Conservation (phyloP, 1,284 basidiomycete genomes). For the Microbotryum lychnidis-dioicae region DNA sequence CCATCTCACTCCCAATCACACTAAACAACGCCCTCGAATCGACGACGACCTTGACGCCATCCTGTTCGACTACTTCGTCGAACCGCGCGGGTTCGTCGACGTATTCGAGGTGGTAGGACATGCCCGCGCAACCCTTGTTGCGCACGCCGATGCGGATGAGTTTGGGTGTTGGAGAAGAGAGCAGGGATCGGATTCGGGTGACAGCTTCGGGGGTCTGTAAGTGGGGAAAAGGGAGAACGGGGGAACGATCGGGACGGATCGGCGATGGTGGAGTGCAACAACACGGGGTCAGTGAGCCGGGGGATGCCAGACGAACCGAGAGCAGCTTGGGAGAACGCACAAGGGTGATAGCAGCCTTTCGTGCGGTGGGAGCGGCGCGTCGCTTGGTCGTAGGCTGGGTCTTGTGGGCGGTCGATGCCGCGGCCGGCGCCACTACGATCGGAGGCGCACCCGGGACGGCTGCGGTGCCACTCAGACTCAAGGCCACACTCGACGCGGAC, state of each 20-base stretch:
- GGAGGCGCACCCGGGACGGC: too few relatives aligned
- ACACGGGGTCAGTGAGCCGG: neutral
- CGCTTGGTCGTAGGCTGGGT: too few relatives aligned
- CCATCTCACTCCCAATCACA: slow-evolving; percentile 98
- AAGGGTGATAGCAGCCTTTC: slow-evolving; percentile 73
- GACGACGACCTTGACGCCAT: slow-evolving; percentile 85
- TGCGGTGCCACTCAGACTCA: too few relatives aligned
- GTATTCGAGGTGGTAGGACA: slow-evolving; percentile 96
- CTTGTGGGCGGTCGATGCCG: too few relatives aligned
- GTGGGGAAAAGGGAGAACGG: neutral
- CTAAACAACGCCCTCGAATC: slow-evolving; percentile 96
- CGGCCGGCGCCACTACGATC: too few relatives aligned
- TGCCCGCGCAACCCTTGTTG: slow-evolving; percentile 98
- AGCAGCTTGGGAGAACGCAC: slow-evolving; percentile 42
- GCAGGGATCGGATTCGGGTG: slow-evolving; percentile 56
- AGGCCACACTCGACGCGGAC: too few relatives aligned
- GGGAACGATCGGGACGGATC: neutral
- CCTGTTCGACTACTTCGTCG: slow-evolving; percentile 95
- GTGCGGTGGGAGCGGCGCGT: slow-evolving; percentile 48
- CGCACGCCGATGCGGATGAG: slow-evolving; percentile 90
- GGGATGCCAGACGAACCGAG: too few relatives aligned
- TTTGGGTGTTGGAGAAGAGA: slow-evolving; percentile 73
- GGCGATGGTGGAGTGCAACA: neutral
- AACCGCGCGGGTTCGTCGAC: slow-evolving; percentile 83
- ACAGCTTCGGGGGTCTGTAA: slow-evolving; percentile 73